Percentiles rank a stretch among this genome's conserved stretches.
Evolutionary conservation across 306 rosid genomes (phyloP).

Genomic region (Castanea crenata): DNA sequence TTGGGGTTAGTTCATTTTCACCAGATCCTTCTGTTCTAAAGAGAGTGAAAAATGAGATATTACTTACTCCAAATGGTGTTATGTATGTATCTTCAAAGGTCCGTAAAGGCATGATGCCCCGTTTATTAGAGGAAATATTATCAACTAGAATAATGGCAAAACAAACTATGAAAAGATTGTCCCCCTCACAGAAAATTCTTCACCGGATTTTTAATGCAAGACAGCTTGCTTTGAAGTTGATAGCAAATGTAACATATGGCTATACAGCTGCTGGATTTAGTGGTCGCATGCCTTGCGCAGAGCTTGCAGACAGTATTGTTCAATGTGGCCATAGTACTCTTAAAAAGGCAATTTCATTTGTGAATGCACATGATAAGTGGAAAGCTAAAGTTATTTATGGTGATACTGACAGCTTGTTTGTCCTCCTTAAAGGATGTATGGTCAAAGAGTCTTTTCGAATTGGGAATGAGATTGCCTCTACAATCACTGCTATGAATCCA

Average conservation of each 20-base stretch:
- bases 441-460: slow-evolving; percentile 68
- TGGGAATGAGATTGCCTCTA: slow-evolving; percentile 87
- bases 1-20: slow-evolving; percentile 80
- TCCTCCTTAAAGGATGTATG: slow-evolving; percentile 85
- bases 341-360: slow-evolving; percentile 84
- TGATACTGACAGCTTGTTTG: slow-evolving; percentile 98
- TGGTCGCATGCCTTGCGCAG: slow-evolving; percentile 99
- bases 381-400: slow-evolving; percentile 91
- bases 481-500: slow-evolving; percentile 88
- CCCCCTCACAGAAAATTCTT: slow-evolving; percentile 76
- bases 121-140: slow-evolving; percentile 84
- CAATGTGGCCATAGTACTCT: slow-evolving; percentile 91
- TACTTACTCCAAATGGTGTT: slow-evolving; percentile 89
- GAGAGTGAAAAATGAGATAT: slow-evolving; percentile 65
- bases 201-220: slow-evolving; percentile 89
- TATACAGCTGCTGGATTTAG: slow-evolving; percentile 98
- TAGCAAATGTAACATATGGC: slow-evolving; percentile 93
- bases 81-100: slow-evolving; percentile 88
- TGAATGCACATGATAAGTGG: slow-evolving; percentile 82
- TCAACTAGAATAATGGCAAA: slow-evolving; percentile 94
- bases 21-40: slow-evolving; percentile 58
- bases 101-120: slow-evolving; percentile 81
- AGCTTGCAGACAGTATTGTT: slow-evolving; percentile 96
- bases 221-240: slow-evolving; percentile 93
- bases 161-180: slow-evolving; percentile 78